These are phyloP conservation scores for Noccaea caerulescens DNA, from an alignment of 345 rosid species.

Conservation along the genomic window DNA sequence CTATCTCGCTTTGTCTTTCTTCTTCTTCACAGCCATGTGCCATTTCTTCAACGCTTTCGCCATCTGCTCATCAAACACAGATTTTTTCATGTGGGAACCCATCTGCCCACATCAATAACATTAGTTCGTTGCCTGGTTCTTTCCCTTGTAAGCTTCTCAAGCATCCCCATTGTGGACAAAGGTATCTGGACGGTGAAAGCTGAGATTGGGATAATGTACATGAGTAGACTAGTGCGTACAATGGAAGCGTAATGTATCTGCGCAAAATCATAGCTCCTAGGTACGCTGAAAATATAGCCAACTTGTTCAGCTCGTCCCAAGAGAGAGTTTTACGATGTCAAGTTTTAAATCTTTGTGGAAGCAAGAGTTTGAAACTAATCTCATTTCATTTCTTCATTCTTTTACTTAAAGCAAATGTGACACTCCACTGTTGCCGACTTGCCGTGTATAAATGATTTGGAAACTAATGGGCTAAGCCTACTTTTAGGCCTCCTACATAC, in stretches of 20 bases:
- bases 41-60: slow-evolving; percentile 84
- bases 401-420: not conserved
- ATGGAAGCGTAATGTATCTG: slow-evolving; percentile 86
- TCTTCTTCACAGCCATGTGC: slow-evolving; percentile 70
- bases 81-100: slow-evolving; percentile 85
- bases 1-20: slow-evolving; percentile 47
- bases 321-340: slow-evolving; percentile 53
- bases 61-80: slow-evolving; percentile 83
- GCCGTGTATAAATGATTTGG: not conserved
- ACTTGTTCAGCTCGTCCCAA: slow-evolving; percentile 51
- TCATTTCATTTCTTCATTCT: too few species aligned
- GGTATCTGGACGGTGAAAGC: slow-evolving; percentile 31
- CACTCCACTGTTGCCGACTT: not conserved
- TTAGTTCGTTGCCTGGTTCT: not conserved
- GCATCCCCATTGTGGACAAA: not conserved
- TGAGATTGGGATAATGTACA: slow-evolving; percentile 49
- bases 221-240: slow-evolving; percentile 82
- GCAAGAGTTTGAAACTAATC: slow-evolving; percentile 46
- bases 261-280: slow-evolving; percentile 57
- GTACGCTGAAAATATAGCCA: slow-evolving; percentile 51
- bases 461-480: slow-evolving; percentile 1
- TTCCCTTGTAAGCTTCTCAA: slow-evolving; percentile 2
- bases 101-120: slow-evolving; percentile 38
- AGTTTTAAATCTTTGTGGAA: slow-evolving; percentile 60
- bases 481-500: not conserved